Base-by-base conservation (phyloP, 345 rosid genomes). In the Jatropha curcas region DNA sequence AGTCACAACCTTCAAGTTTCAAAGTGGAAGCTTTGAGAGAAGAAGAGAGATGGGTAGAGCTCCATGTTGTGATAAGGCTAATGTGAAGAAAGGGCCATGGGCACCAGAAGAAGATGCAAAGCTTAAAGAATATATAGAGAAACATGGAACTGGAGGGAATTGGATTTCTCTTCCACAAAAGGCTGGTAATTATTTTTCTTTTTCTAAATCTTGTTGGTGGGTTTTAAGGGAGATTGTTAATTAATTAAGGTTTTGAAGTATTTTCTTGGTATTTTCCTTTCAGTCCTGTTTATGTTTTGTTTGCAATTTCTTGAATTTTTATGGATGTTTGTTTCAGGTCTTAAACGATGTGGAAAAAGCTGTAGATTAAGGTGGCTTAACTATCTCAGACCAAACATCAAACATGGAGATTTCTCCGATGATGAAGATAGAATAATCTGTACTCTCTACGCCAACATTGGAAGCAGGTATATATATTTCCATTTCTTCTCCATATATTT, bases 321-420 rank as follows among this genome's bases (percentile, higher is more conserved):
- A 28, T 53, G 20, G 33, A n/a, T 35, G 7, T 30, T 63, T 55
- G 35, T 59, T 33, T 37, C 65, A 79, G 82, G 76, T 33, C 82
- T 79, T 13, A 74, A 60, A 52, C 74, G 82, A 58, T 79, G 82
- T 74, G 82, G 82, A 20, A 79, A 79, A 60, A 79, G 82, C 73
- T 79, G 82, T 56, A 71, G 82, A 67, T 67, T 79, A 65, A 79
- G 82, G 53, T 79, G 82, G 82, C 69, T 79, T 17, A 79, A 79
- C 73, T 79, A 79, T 66, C 75, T 79, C 25, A 79, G 82, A 46
- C 82, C 82, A 25, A 74, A 79, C 53, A 70, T 79, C 70, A 79
- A 52, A 50, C 82, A 79, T 60, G 82, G 82, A 67, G 79, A 79
- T 46, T 79, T 79, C 51, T 48, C 82, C 65, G 79, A 74, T 59